phyloP scores from a whole-genome alignment of 164 flowering plant genomes.

The Cinnamomum micranthum region DNA sequence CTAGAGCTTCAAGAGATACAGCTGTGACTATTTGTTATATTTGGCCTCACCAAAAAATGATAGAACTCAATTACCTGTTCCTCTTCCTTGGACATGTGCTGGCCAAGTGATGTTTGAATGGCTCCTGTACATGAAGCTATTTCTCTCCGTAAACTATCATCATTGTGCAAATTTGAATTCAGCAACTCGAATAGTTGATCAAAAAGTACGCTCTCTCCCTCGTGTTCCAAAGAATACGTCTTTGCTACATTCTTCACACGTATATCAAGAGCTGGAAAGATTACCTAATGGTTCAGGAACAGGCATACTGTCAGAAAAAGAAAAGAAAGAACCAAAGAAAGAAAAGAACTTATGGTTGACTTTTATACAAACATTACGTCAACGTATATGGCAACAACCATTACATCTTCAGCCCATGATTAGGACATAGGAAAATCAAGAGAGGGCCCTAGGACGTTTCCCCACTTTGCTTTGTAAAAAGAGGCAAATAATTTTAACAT shows the following conservation, averaged over 20 bases:
- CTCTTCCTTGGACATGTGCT: slow-evolving; percentile 97
- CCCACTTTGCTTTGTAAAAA: too few relatives aligned
- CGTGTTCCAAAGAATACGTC: slow-evolving; percentile 86
- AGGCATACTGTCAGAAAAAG: too few relatives aligned
- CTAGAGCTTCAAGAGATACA: too few relatives aligned
- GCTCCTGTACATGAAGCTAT: slow-evolving; percentile 83
- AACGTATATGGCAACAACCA: too few relatives aligned
- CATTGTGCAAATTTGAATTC: slow-evolving; percentile 44
- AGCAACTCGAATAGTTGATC: slow-evolving; percentile 72
- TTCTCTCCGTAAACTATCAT: slow-evolving; percentile 68
- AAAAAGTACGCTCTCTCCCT: slow-evolving; percentile 81
- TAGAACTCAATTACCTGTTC: slow-evolving; percentile 61
- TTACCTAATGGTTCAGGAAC: slow-evolving; percentile 50
- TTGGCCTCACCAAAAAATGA: background rate
- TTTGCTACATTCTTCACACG: slow-evolving; percentile 93
- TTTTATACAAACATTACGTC: too few relatives aligned
- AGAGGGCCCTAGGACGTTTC: too few relatives aligned
- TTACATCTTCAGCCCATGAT: too few relatives aligned
- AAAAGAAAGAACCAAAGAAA: too few relatives aligned
- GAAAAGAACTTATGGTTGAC: too few relatives aligned
- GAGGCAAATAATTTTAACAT: too few relatives aligned
- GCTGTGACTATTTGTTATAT: too few relatives aligned
- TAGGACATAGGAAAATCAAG: too few relatives aligned
- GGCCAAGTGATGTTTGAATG: slow-evolving; percentile 77
- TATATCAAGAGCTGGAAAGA: slow-evolving; percentile 91